Conservation (phyloP, 345 rosid genomes). For the Rhodamnia argentea region DNA sequence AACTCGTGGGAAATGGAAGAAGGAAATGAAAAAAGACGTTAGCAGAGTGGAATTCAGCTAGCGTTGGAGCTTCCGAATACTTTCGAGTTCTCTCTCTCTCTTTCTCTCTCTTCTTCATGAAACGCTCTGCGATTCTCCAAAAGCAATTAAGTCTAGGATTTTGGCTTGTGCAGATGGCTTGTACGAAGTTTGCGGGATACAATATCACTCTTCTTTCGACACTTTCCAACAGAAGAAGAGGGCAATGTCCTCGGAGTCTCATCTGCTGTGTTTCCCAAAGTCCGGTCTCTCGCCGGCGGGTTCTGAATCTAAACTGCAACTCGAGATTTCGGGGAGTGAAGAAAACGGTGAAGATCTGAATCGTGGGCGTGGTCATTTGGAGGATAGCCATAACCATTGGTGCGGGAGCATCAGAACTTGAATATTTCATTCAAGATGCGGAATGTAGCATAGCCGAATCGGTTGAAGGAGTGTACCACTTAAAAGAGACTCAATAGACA, state of each 20-base stretch:
- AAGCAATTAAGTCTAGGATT: background rate
- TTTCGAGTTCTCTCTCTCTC: accelerated
- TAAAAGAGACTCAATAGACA: too few species aligned
- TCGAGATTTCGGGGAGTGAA: background rate
- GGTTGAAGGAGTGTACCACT: too few species aligned
- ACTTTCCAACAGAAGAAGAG: background rate
- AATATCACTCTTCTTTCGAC: background rate
- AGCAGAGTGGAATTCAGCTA: background rate
- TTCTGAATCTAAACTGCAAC: background rate
- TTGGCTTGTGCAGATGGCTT: background rate
- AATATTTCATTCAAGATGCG: background rate
- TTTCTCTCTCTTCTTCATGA: background rate
- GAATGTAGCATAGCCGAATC: too few species aligned
- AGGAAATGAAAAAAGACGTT: too few species aligned
- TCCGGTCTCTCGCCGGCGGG: background rate
- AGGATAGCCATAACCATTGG: background rate
- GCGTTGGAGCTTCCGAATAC: background rate
- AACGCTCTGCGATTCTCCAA: accelerated
- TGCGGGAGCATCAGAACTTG: background rate
- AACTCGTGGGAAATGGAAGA: too few species aligned
- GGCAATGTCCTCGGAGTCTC: background rate
- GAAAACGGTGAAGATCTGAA: background rate
- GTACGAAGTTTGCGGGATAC: accelerated
- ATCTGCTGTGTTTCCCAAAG: background rate
- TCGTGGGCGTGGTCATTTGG: background rate